phyloP scores from a whole-genome alignment of 805 yeast species.

The Clavispora asparagi region DNA sequence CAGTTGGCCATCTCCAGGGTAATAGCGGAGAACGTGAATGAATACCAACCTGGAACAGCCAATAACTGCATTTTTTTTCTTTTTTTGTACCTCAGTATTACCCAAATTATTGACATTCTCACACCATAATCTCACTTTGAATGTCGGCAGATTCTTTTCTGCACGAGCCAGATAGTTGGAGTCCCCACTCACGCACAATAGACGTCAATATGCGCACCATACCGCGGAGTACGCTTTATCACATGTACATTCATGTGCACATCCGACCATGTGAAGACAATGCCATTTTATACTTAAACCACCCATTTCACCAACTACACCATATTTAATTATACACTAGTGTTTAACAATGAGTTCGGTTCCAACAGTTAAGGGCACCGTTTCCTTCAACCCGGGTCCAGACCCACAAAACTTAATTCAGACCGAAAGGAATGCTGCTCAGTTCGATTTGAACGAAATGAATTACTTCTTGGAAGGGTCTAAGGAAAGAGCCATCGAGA shows the following conservation, averaged over 20 bases:
- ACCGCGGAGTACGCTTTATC: background rate
- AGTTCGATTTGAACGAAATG: slow-evolving; percentile 32
- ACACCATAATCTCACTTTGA: no score
- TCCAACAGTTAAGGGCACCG: slow-evolving; percentile 9
- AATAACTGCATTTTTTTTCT: no score
- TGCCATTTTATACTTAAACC: background rate
- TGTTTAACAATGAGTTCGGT: background rate
- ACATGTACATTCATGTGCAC: background rate
- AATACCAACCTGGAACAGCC: no score
- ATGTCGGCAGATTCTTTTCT: no score
- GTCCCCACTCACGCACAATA: background rate
- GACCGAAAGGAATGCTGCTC: slow-evolving; percentile 41
- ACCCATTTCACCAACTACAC: background rate
- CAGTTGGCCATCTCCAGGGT: background rate
- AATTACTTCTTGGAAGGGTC: slow-evolving; percentile 56
- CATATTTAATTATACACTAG: background rate
- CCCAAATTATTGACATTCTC: no score
- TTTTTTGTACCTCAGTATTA: no score
- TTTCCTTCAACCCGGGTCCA: slow-evolving; percentile 18
- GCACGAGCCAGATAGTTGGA: no score
- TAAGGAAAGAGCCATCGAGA: slow-evolving; percentile 33
- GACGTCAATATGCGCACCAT: background rate
- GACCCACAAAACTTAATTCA: slow-evolving; percentile 32
- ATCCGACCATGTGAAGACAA: background rate
- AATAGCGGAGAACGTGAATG: background rate